Evolutionary conservation across 2,329 filamentous ascomycete genomes (phyloP), one percentile per base, ranked within the genome.

Genomic region (Aureobasidium sp.): DNA sequence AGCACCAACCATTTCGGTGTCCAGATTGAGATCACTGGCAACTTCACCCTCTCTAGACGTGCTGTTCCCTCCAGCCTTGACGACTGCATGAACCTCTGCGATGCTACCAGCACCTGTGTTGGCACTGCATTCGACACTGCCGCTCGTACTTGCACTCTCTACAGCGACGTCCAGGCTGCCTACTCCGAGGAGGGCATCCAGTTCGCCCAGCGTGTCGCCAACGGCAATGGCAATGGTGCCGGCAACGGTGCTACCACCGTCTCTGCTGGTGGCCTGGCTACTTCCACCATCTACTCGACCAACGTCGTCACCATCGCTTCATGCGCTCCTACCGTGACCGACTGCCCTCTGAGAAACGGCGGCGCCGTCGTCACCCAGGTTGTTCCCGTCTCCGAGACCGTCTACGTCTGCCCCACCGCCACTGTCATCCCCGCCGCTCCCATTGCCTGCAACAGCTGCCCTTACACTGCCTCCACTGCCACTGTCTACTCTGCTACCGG

Each of bases 91-190:
- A 48, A 49, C 45, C 39, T 51, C 7, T 62, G 61, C n/a, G 47
- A 53, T 32, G 47, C 44, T 5, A 59, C 39, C 48, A 37, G 75
- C 37, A 76, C 76, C 21, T 74, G 76, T 1, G 74, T 73, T 16
- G 78, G 77, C 61, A 75, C 73, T 1, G 76, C 73, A 6, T 78
- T 79, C 54, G 75, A 78, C 65, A 66, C 77, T 1, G 63, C 74
- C 32, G 67, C 70, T 16, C 73, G 76, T 61, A 75, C 54, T 27
- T 62, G 61, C 61, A 62, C 61, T 29, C 54, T 59, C 47, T 62
- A 21, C 61, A 44, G 32, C 32, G 61, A 62, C 30, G 54, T 59
- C 27, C 53, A 57, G 37, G 53, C 39, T 14, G 54, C 47, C 29
- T 62, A 59, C 55, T 14, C 27, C 11, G n/a, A 29, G 21, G 16